Percentiles rank a stretch among this genome's conserved stretches.
Evolutionary conservation across 495 filamentous ascomycete species (phyloP).

Genomic region (Penicillium taxi): DNA sequence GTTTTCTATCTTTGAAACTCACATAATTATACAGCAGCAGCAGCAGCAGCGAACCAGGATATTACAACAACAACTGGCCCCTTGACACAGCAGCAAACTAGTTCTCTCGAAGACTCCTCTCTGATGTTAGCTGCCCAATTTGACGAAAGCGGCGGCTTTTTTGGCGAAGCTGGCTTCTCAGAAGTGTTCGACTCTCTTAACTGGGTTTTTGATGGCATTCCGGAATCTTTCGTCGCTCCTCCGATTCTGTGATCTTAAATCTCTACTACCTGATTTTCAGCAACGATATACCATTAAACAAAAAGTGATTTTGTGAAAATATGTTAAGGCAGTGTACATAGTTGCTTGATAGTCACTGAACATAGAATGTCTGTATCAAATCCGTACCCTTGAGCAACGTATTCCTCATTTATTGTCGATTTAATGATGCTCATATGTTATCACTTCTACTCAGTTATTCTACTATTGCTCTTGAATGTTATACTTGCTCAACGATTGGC

Average conservation of each 20-base stretch:
- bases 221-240: conserved; percentile 37
- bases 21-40: conserved; percentile 10
- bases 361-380: too few species aligned
- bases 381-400: too few species aligned
- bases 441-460: too few species aligned
- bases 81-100: conserved; percentile 23
- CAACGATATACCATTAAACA: conserved; percentile 17
- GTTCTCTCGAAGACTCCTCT: conserved; percentile 25
- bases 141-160: conserved; percentile 35
- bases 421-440: too few species aligned
- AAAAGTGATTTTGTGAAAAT: conserved; percentile 11
- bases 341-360: too few species aligned
- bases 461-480: background rate
- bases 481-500: too few species aligned
- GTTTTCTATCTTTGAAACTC: conserved; percentile 8
- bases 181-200: conserved; percentile 43
- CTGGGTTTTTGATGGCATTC: conserved; percentile 44
- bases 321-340: background rate
- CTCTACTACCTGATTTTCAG: background rate
- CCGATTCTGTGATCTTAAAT: conserved; percentile 24
- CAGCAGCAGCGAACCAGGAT: conserved; percentile 24
- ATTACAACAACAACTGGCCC: conserved; percentile 22
- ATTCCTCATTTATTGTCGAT: too few species aligned
- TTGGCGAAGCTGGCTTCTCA: conserved; percentile 40
- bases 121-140: conserved; percentile 36